phyloP scores from a whole-genome alignment of 2,329 filamentous ascomycete genomes.

The Apiospora marii region DNA sequence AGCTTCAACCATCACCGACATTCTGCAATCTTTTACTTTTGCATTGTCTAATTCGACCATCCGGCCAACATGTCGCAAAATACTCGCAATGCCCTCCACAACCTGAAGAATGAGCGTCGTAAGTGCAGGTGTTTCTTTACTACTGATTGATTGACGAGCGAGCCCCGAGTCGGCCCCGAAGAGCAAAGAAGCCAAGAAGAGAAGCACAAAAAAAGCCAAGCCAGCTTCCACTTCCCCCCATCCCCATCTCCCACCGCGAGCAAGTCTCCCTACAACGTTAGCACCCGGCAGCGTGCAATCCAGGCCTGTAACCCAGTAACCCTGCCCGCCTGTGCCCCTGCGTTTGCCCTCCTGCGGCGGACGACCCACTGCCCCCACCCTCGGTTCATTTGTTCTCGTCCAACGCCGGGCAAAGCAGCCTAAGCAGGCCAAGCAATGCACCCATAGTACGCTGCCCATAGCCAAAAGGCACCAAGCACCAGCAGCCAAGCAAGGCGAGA shows the following conservation, averaged over 20 bases:
- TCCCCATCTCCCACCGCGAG: too few species aligned
- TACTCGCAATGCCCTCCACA: neutral
- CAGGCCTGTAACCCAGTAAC: neutral
- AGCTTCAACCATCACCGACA: neutral
- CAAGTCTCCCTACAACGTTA: neutral
- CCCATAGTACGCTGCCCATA: neutral
- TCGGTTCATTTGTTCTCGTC: neutral
- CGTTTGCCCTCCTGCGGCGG: neutral
- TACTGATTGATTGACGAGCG: neutral
- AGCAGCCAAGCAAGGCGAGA: neutral
- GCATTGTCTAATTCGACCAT: neutral
- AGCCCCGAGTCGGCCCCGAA: neutral
- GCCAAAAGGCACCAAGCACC: neutral
- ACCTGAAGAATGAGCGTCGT: constrained; percentile 6
- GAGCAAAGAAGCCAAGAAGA: neutral
- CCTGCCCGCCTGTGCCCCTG: neutral
- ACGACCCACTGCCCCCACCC: neutral
- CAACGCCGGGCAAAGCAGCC: neutral
- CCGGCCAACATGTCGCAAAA: neutral
- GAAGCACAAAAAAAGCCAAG: neutral
- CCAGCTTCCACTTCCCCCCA: too few species aligned
- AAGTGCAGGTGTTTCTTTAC: neutral
- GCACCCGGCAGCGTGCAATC: neutral
- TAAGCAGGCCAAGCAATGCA: neutral
- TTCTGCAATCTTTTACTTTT: neutral